Evolutionary conservation across 23 red algal genomes (phyloP), one percentile per base, ranked within the genome.

Genomic region (Gracilariopsis chorda): DNA sequence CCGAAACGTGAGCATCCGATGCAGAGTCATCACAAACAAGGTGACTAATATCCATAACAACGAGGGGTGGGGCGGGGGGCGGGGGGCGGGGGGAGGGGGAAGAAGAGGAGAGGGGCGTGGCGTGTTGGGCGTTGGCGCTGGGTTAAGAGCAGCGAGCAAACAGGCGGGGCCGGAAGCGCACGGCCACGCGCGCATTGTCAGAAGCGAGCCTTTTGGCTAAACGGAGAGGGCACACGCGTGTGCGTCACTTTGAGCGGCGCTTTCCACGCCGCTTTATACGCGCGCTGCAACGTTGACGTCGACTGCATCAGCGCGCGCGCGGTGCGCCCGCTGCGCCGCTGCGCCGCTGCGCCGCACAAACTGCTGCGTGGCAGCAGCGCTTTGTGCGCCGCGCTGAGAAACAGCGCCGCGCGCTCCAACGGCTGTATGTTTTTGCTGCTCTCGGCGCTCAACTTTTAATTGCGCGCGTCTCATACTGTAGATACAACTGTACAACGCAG

Each of bases 21-120:
- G 46, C 29, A 11, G 73, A 78, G 7, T 78, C 73, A 13, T 3
- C 14, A n/a, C 73, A 78, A 7, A 78, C 73, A 10, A 78, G 49
- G 12, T 78, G 73, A 32, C 40, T 78, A 21, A 78, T 78, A 51
- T 78, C 73, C 73, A 78, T 78, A 41, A 16, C 7, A 32, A 47
- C 70, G 46, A 5, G 46, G 6, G 42, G 35, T 25, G 35, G 23
- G 70, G 70, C 12, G 29, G 35, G 46, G 16, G 7, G 8, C 30
- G 69, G 37, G 2, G 69, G 37, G 17, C 8, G 21, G 33, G 33
- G 69, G 49, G 49, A n/a, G n/a, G 33, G 37, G 34, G 44, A 55
- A 16, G 33, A 44, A 35, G 44, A 35, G 34, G 33, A 45, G 37
- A 44, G 69, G 39, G 34, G 69, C 8, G 34, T 27, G 14, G 69